Evolutionary conservation across 2,329 filamentous ascomycete species (phyloP), one percentile per base, ranked within the genome.

Genomic region (Seiridium cupressi): DNA sequence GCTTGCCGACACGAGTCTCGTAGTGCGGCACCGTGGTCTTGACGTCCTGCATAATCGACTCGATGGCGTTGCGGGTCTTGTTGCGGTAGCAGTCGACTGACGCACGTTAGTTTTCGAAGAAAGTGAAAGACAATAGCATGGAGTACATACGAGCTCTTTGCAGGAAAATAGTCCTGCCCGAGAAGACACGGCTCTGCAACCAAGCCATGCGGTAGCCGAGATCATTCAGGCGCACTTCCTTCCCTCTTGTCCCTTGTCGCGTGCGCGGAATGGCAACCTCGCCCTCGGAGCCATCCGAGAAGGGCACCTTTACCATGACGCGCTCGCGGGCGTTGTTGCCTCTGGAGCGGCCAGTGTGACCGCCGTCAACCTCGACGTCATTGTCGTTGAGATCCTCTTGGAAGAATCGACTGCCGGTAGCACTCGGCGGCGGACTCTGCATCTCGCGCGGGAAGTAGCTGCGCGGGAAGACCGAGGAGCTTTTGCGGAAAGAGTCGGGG

Each of bases 151-250:
- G 79, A 68, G 93, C 93, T 81, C 92, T 88, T 75, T 97, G 94
- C 69, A 97, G 79, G 74, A 97, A 97, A 53, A 97, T 82, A 46
- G 89, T 92, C 67, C 92, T 85, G 10, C 90, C 91, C 1, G 93
- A 89, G 79, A 98, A 97, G 9, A 94, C 91, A 69, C 94, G 84
- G 73, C 93, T 95, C 78, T 98, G 94, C 58, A 93, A 89, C 94
- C 95, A 99, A 54, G 92, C 93, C 91, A 99, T 96, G 51, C 94
- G 87, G 74, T 96, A 96, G 2, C 93, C 94, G 51, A 98, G 79
- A 71, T 98, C 93, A 72, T 98, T 98, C 63, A 98, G 79, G 54
- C 91, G 86, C n/a, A 95, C 88, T 73, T 98, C 94, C 77, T 92
- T 95, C 55, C 83, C 85, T 55, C 92, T 86, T 66, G 87, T 85